Conservation (phyloP, 208 protist species). For the Herpetomonas samuelpessoai region DNA sequence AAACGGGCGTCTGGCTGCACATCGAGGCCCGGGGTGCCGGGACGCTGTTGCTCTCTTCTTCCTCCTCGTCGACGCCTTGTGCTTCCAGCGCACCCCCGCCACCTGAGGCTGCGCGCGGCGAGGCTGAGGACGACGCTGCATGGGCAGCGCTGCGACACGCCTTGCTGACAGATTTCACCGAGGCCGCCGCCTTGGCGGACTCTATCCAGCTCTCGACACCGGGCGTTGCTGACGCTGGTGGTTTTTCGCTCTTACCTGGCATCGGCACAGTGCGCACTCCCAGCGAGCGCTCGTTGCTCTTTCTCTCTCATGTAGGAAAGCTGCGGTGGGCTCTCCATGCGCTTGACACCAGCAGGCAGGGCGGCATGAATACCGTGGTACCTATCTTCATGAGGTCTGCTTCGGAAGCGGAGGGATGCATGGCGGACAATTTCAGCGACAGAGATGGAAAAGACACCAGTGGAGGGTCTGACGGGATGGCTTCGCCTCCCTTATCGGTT, state of each 20-base stretch:
- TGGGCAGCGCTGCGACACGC: conserved; percentile 2
- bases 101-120: background rate
- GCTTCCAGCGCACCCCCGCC: too few relatives aligned
- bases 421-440: too few relatives aligned
- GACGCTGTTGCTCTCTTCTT: conserved; percentile 24
- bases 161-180: conserved; percentile 6
- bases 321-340: conserved; percentile 22
- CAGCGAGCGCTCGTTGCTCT: conserved; percentile 19
- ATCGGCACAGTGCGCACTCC: too few relatives aligned
- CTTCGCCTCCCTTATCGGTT: too few relatives aligned
- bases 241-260: too few relatives aligned
- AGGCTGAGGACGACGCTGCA: too few relatives aligned
- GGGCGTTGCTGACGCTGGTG: background rate
- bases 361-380: background rate
- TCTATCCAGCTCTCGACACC: background rate
- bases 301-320: conserved; percentile 29
- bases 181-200: background rate
- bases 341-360: conserved; percentile 4
- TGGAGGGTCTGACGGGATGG: too few relatives aligned
- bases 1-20: conserved; percentile 70
- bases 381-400: too few relatives aligned
- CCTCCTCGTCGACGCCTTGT: too few relatives aligned
- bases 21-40: conserved; percentile 60
- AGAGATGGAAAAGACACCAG: too few relatives aligned
- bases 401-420: too few relatives aligned